These are phyloP conservation scores for Pichia californica DNA, from an alignment of 805 yeast genomes.

Conservation along the genomic window DNA sequence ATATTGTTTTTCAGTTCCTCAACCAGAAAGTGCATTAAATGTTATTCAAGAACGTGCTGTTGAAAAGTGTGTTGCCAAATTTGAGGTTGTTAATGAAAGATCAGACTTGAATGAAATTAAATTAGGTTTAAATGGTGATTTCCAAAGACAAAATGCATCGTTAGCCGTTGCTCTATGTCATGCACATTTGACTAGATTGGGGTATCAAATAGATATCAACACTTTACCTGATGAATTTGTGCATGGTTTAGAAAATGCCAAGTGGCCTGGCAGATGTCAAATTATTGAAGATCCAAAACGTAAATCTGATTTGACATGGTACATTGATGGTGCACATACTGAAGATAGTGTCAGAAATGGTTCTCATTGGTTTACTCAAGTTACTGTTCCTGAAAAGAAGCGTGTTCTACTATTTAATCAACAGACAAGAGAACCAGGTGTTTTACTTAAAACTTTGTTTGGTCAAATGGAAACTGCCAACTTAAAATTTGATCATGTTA, in stretches of 20 bases:
- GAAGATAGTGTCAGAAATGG: conserved; percentile 81
- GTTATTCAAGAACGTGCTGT: conserved; percentile 59
- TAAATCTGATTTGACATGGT: conserved; percentile 57
- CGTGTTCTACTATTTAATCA: conserved; percentile 79
- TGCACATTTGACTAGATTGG: conserved; percentile 49
- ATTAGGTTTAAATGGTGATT: conserved; percentile 76
- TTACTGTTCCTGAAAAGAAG: conserved; percentile 25
- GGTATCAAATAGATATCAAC: conserved; percentile 30
- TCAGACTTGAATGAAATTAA: conserved; percentile 35
- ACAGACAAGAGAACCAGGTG: conserved; percentile 81
- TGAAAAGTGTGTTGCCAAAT: conserved; percentile 47
- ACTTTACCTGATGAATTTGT: conserved; percentile 44
- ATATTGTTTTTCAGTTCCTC: conserved; percentile 61
- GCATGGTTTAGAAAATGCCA: conserved; percentile 57
- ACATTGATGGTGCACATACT: conserved; percentile 94
- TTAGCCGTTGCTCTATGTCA: conserved; percentile 70
- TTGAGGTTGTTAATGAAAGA: conserved; percentile 47
- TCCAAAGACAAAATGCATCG: conserved; percentile 82
- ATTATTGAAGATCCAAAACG: conserved; percentile 37
- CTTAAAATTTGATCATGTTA: conserved; percentile 60
- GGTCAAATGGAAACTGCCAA: conserved; percentile 32
- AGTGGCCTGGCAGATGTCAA: conserved; percentile 98
- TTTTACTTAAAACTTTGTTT: conserved; percentile 51
- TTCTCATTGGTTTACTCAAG: conserved; percentile 62
- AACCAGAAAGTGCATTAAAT: conserved; percentile 45